These are phyloP conservation scores for Sarocladiaceae sp. DNA, from an alignment of 2,329 filamentous ascomycete genomes.

Conservation along the genomic window DNA sequence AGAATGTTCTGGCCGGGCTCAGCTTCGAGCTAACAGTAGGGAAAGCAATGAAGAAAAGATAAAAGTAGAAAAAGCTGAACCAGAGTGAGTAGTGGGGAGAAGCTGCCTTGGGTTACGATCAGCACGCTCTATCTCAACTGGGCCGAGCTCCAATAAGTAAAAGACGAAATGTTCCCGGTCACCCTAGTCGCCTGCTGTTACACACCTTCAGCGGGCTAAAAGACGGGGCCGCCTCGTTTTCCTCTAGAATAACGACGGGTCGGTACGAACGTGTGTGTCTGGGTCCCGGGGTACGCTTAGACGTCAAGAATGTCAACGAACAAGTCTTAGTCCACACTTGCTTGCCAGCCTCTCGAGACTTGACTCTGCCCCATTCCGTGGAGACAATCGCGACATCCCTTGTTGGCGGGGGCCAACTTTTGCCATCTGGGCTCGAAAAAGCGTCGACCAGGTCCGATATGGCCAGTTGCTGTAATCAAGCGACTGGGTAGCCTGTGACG, in stretches of 20 bases:
- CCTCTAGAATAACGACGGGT: not conserved
- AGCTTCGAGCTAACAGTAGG: not conserved
- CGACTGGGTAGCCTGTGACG: not conserved
- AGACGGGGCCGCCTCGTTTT: not conserved
- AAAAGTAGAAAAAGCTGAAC: not conserved
- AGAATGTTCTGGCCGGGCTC: not conserved
- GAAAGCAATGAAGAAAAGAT: not conserved
- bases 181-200: not conserved
- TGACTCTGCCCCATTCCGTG: not conserved
- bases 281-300: not conserved
- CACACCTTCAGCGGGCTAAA: not conserved
- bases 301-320: not conserved
- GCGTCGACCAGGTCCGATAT: not conserved
- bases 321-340: not conserved
- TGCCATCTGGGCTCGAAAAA: conserved; percentile 2
- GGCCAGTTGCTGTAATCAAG: not conserved
- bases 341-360: not conserved
- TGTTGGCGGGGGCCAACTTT: not conserved
- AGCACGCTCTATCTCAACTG: not conserved
- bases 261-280: not conserved
- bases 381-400: not conserved
- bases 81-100: not conserved
- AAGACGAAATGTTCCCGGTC: not conserved
- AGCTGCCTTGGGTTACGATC: not conserved
- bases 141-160: conserved; percentile 4